Percentiles rank a stretch among this genome's conserved stretches.
phyloP scores from a whole-genome alignment of 2,329 filamentous ascomycete genomes.

The Botryotinia convoluta region DNA sequence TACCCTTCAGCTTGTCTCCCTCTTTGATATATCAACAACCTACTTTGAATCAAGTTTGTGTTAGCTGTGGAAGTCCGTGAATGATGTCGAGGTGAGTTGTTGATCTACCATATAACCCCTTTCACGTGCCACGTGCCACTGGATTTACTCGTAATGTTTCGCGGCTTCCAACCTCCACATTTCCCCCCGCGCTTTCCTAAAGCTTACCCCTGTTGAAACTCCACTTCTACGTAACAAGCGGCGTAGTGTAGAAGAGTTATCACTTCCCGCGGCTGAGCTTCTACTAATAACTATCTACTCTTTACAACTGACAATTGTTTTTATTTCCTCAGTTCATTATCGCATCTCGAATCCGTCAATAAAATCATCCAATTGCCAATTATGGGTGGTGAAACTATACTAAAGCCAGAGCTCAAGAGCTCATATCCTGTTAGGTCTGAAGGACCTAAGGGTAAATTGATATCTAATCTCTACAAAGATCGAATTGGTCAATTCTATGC shows the following conservation, averaged over 20 bases:
- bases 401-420: slow-evolving; percentile 31
- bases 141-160: background rate
- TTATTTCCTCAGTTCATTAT: background rate
- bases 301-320: background rate
- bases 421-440: slow-evolving; percentile 37
- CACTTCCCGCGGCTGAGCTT: slow-evolving; percentile 9
- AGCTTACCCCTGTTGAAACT: slow-evolving; percentile 14
- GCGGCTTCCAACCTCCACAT: background rate
- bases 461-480: slow-evolving; percentile 79
- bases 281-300: background rate
- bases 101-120: slow-evolving; percentile 7
- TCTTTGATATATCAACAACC: background rate
- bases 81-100: slow-evolving; percentile 19
- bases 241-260: slow-evolving; percentile 3
- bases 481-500: slow-evolving; percentile 79
- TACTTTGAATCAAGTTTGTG: background rate
- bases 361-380: slow-evolving; percentile 28
- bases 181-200: slow-evolving; percentile 13
- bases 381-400: slow-evolving; percentile 39
- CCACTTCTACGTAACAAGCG: slow-evolving; percentile 19
- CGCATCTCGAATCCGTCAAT: slow-evolving; percentile 10
- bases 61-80: background rate
- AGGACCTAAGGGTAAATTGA: slow-evolving; percentile 69
- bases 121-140: background rate
- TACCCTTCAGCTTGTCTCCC: background rate